Evolutionary conservation across 2,329 filamentous ascomycete genomes (phyloP), one percentile per base, ranked within the genome.

Genomic region (Knufia petricola): DNA sequence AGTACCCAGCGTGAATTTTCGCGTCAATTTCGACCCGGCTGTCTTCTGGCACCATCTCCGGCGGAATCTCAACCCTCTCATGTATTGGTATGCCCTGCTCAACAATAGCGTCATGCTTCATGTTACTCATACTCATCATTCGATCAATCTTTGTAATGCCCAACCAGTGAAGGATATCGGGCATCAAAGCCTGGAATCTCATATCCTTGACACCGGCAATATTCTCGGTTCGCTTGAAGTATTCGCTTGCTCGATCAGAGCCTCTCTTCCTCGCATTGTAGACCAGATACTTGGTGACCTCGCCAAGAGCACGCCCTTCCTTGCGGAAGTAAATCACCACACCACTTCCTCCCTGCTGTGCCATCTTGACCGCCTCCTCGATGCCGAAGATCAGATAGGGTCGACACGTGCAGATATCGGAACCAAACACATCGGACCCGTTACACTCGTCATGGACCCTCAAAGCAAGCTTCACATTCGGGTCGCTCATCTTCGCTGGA

Each of bases 291-390:
- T 95, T 95, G 47, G 88, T 94, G 24, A 98, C 92, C 66, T 98
- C 92, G 46, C 92, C 92, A 4, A 96, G 73, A 31, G 90, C 92
- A 58, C 92, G 79, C 26, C 92, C 92, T 71, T 98, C 92, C 66
- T 98, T 98, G 58, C 92, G 82, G 78, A 96, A 98, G 66, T 98
- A 98, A 64, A 96, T 95, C 47, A 96, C 92, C 19, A 95, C 87
- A 49, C 90, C 90, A 59, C 84, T 90, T 41, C 90, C 90, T 46
- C 90, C 90, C 49, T 85, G 87, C 64, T 96, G 92, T 9, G 92
- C 92, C 69, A 96, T 88, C 62, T 94, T 95, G 58, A 98, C 90
- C 10, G 92, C 92, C 67, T 98, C 92, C 62, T 95, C 88, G 53
- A 98, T 94, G 52, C 92, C 92, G 64, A 94, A 96, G 62, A 94